These are phyloP conservation scores for Mycocentrospora acerina DNA, from an alignment of 2,329 filamentous ascomycete species.

Conservation along the genomic window DNA sequence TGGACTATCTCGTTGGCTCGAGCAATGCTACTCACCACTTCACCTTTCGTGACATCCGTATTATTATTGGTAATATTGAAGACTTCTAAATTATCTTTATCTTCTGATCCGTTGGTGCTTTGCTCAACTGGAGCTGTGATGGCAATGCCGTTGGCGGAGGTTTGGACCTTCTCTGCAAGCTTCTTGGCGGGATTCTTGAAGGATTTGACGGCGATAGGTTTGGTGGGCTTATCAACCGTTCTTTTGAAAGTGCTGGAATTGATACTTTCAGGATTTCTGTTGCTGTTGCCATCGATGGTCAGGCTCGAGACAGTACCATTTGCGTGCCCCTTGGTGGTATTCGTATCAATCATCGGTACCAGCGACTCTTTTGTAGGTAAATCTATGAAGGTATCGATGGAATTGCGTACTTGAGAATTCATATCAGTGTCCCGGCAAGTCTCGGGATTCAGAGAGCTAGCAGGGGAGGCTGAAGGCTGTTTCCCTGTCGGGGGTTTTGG, in stretches of 20 bases:
- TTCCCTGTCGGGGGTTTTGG: too few species aligned
- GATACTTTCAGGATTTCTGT: background rate
- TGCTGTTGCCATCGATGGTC: background rate
- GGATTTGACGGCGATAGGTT: background rate
- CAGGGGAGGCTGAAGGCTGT: too few species aligned
- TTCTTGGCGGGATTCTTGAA: conserved; percentile 1
- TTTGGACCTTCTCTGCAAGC: background rate
- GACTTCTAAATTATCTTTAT: background rate
- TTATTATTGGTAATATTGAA: background rate
- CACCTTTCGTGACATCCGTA: too few species aligned
- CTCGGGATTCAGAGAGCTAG: too few species aligned
- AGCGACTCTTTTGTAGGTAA: background rate
- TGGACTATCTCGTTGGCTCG: conserved; percentile 3
- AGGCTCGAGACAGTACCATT: background rate
- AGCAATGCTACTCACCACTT: too few species aligned
- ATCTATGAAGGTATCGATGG: too few species aligned
- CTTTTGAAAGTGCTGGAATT: background rate
- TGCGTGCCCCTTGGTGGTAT: background rate
- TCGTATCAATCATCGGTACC: background rate
- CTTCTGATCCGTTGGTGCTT: background rate
- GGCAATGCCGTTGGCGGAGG: background rate
- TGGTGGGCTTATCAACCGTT: background rate
- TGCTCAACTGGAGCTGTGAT: background rate
- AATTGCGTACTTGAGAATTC: too few species aligned
- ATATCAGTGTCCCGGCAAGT: too few species aligned